Evolutionary conservation across 2,329 filamentous ascomycete species (phyloP), one percentile per base, ranked within the genome.

Genomic region (Chaetomium strumarium): DNA sequence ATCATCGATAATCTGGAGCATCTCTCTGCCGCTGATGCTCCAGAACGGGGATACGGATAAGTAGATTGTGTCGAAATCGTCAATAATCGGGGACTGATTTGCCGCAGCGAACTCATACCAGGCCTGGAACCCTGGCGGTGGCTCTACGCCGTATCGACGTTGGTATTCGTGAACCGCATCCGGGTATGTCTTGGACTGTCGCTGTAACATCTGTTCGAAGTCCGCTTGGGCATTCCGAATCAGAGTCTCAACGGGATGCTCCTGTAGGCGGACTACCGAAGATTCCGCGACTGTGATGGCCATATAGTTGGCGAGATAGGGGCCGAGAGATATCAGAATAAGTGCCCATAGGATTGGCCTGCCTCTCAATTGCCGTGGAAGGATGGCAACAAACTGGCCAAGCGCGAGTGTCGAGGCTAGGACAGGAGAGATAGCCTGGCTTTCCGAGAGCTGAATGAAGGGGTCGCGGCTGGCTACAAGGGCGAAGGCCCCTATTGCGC

Each of bases 21-120:
- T 49, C 10, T 72, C 64, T 0, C 58, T 52, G 0, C 71, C 73
- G 31, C 66, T 70, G 0, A 75, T 29, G 3, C 55, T 64, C 52
- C 67, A 65, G 37, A 78, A 74, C 0, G 74, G 75, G 0, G 63
- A 60, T 1, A 79, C 57, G 0, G 63, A 55, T 0, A 71, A 53
- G 38, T 69, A 62, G 2, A 79, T 73, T 0, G 60, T 65, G 36
- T 79, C 72, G 29, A 75, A 79, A 2, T 78, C 72, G 52, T 79
- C 75, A 30, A 79, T 76, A 14, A 78, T 67, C 0, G 66, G 66
- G 0, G 75, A 76, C 2, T 70, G 33, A 1, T 73, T 62, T 0
- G 58, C 56, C 2, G 59, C 46, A 0, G 75, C 75, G 45, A 69
- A 77, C 1, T 67, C 57, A 19, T 68, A 74, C 77, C 76, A 79